Conservation (phyloP, 352 stramenopile species). For the Globisporangium emineosum region DNA sequence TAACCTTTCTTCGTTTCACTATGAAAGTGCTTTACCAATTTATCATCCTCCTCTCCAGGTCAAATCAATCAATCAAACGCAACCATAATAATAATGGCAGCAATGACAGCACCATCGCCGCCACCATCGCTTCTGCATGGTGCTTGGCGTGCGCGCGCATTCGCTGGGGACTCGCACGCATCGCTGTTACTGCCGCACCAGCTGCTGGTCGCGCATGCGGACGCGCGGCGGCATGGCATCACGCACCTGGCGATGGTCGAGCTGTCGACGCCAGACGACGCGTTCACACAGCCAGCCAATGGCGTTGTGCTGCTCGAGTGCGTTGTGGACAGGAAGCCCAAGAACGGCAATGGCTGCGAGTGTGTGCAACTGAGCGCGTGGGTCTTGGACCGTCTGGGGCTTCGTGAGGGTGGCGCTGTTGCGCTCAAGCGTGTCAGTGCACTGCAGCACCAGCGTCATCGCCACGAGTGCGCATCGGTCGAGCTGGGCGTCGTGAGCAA, state of each 20-base stretch:
- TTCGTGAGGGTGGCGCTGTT: constrained; percentile 15
- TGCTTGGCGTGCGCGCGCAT: constrained; percentile 8
- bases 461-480: constrained; percentile 9
- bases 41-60: too few relatives aligned
- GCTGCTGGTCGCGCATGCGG: constrained; percentile 29
- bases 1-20: too few relatives aligned
- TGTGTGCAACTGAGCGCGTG: constrained; percentile 51
- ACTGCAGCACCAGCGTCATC: neutral
- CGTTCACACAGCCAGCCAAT: neutral
- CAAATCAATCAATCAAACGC: too few relatives aligned
- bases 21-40: too few relatives aligned
- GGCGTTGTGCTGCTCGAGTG: constrained; percentile 32
- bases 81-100: too few relatives aligned
- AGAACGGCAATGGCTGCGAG: constrained; percentile 4
- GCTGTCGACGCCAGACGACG: neutral
- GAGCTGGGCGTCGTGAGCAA: constrained; percentile 36
- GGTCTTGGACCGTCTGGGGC: constrained; percentile 32
- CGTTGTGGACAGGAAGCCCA: constrained; percentile 22
- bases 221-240: constrained; percentile 25
- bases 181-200: constrained; percentile 48
- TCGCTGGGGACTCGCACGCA: constrained; percentile 20
- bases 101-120: neutral
- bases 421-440: constrained; percentile 6
- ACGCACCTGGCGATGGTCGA: constrained; percentile 22
- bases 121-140: neutral